These are phyloP conservation scores for Aureobasidium sp. DNA, from an alignment of 2,329 filamentous ascomycete species.

Conservation along the genomic window DNA sequence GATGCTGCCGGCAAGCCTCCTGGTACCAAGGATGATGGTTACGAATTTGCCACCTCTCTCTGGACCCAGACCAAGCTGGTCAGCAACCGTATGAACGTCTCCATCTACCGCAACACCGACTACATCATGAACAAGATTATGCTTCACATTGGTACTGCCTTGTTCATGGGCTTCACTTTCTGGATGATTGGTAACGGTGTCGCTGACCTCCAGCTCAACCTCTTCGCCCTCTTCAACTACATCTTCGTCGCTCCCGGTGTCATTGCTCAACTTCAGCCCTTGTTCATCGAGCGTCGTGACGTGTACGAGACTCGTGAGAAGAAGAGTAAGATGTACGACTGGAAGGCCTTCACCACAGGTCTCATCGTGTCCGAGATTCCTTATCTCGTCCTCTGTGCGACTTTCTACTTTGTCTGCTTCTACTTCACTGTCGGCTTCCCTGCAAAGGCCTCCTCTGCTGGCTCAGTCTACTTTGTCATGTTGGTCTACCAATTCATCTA, in stretches of 20 bases:
- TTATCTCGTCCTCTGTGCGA: constrained; percentile 54
- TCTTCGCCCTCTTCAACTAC: constrained; percentile 31
- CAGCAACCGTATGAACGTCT: constrained; percentile 45
- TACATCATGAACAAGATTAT: constrained; percentile 60
- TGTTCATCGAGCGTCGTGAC: constrained; percentile 52
- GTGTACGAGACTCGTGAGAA: constrained; percentile 55
- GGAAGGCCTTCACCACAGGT: constrained; percentile 63
- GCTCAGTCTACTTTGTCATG: constrained; percentile 38
- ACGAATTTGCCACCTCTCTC: constrained; percentile 40
- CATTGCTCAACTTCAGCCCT: constrained; percentile 52
- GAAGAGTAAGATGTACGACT: constrained; percentile 65
- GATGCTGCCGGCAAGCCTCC: constrained; percentile 31
- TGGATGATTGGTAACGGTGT: constrained; percentile 34
- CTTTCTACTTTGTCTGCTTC: constrained; percentile 43
- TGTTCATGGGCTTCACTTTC: constrained; percentile 46
- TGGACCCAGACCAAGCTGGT: constrained; percentile 36
- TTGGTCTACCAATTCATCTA: constrained; percentile 54
- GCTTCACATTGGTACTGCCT: constrained; percentile 45
- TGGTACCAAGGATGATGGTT: constrained; percentile 35
- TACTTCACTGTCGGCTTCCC: constrained; percentile 39
- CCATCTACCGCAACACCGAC: constrained; percentile 60
- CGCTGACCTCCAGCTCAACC: constrained; percentile 32
- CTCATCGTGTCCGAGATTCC: constrained; percentile 67
- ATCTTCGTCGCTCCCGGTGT: constrained; percentile 37
- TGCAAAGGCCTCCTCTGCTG: constrained; percentile 36